phyloP scores from a whole-genome alignment of 306 rosid species.

The Vicia sativa region DNA sequence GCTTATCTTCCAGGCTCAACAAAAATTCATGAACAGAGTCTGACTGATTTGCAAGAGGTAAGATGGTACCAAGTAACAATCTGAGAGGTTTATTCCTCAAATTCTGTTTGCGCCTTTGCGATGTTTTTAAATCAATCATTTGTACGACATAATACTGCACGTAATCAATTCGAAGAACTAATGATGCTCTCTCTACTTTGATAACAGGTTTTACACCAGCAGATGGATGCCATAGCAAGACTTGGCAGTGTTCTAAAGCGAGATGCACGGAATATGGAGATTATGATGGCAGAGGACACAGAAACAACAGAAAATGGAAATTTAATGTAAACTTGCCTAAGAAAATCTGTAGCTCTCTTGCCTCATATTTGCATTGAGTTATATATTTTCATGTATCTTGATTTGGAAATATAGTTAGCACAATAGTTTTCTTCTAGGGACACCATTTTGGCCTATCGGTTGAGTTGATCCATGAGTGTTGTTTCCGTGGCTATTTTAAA shows the following conservation, averaged over 20 bases:
- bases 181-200: conserved; percentile 20
- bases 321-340: conserved; percentile 28
- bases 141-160: not conserved
- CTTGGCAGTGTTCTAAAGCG: conserved; percentile 91
- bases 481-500: not conserved
- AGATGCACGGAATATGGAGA: conserved; percentile 85
- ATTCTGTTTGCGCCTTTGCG: not conserved
- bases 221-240: conserved; percentile 90
- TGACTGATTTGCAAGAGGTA: conserved; percentile 89
- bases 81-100: conserved; percentile 10
- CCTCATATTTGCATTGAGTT: conserved; percentile 3
- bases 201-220: conserved; percentile 87
- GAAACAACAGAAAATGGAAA: conserved; percentile 45
- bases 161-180: conserved; percentile 1
- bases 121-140: not conserved
- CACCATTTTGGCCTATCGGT: not conserved
- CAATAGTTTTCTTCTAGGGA: not conserved
- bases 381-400: conserved; percentile 1
- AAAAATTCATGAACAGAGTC: conserved; percentile 86
- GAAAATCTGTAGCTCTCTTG: conserved; percentile 6
- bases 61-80: conserved; percentile 8
- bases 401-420: conserved; percentile 23
- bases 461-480: not conserved
- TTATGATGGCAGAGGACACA: conserved; percentile 73
- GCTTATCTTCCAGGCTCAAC: conserved; percentile 80